Percentiles rank a stretch among this genome's conserved stretches.
These are phyloP conservation scores for Monilinia laxa DNA, from an alignment of 2,329 filamentous ascomycete species.

Conservation along the genomic window DNA sequence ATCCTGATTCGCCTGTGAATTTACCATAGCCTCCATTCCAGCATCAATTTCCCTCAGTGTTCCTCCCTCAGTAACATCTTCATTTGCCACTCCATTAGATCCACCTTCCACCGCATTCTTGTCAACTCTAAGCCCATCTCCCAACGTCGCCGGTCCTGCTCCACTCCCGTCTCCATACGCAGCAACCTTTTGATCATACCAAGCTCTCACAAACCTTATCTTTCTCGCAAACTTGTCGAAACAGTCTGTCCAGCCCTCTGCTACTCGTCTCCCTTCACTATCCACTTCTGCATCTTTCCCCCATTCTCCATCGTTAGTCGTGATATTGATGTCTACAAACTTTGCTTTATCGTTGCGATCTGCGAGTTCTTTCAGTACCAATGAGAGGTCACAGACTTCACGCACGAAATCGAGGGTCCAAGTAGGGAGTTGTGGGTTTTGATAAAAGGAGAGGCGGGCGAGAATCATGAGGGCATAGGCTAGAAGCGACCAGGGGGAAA, in stretches of 20 bases:
- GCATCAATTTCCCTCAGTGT: neutral
- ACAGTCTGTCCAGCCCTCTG: constrained; percentile 4
- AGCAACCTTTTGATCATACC: neutral
- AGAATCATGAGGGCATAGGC: no score
- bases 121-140: neutral
- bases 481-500: no score
- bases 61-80: neutral
- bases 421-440: neutral
- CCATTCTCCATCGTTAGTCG: neutral
- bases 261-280: neutral
- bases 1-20: neutral
- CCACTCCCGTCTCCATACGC: neutral
- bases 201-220: neutral
- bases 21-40: neutral
- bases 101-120: neutral
- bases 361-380: constrained; percentile 1
- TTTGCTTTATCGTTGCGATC: neutral
- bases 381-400: constrained; percentile 10
- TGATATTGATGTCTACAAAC: neutral
- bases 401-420: constrained; percentile 18
- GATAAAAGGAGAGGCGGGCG: no score
- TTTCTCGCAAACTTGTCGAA: constrained; percentile 21
- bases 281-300: neutral
- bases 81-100: neutral
- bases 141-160: neutral